Conservation (phyloP, 208 protist species). For the Wallacemonas sp. region DNA sequence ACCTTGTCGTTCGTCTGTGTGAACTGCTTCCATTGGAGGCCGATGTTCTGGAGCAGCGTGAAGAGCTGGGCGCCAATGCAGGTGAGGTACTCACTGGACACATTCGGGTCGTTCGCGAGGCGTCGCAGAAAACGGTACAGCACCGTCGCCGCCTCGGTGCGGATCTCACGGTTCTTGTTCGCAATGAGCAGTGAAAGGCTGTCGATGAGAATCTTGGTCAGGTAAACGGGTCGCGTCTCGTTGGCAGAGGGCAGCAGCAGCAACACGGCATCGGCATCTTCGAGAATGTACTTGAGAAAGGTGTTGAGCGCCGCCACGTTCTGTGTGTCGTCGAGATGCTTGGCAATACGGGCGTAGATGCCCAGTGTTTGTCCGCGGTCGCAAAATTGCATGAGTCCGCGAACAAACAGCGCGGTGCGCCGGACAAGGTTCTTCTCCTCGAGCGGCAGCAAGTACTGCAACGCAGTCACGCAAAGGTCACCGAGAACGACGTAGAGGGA, state of each 20-base stretch:
- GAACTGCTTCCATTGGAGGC: slow-evolving; percentile 67
- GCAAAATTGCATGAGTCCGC: slow-evolving; percentile 63
- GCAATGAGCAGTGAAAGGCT: slow-evolving; percentile 56
- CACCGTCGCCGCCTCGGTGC: slow-evolving; percentile 38
- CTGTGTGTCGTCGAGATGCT: slow-evolving; percentile 58
- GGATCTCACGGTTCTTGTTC: slow-evolving; percentile 56
- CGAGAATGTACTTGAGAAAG: slow-evolving; percentile 71
- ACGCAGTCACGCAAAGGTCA: slow-evolving; percentile 63
- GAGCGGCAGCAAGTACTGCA: slow-evolving; percentile 53
- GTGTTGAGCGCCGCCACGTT: slow-evolving; percentile 62
- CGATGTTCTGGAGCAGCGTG: slow-evolving; percentile 43
- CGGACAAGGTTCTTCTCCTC: slow-evolving; percentile 59
- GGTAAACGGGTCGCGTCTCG: slow-evolving; percentile 54
- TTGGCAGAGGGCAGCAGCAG: slow-evolving; percentile 65
- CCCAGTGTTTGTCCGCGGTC: slow-evolving; percentile 73
- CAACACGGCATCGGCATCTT: slow-evolving; percentile 54
- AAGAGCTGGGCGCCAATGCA: slow-evolving; percentile 80
- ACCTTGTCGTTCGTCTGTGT: slow-evolving; percentile 55
- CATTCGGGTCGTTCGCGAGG: slow-evolving; percentile 60
- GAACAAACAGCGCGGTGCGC: slow-evolving; percentile 74
- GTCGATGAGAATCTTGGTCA: slow-evolving; percentile 64
- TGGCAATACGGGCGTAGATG: slow-evolving; percentile 46
- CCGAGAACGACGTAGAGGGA: slow-evolving; percentile 60
- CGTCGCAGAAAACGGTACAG: slow-evolving; percentile 71
- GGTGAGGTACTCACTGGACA: slow-evolving; percentile 52